A percentile compares a stretch with the other conserved stretches of the same genome.
Conservation (phyloP, 192 early-diverging fungal genomes). For the Endogone sp. region DNA sequence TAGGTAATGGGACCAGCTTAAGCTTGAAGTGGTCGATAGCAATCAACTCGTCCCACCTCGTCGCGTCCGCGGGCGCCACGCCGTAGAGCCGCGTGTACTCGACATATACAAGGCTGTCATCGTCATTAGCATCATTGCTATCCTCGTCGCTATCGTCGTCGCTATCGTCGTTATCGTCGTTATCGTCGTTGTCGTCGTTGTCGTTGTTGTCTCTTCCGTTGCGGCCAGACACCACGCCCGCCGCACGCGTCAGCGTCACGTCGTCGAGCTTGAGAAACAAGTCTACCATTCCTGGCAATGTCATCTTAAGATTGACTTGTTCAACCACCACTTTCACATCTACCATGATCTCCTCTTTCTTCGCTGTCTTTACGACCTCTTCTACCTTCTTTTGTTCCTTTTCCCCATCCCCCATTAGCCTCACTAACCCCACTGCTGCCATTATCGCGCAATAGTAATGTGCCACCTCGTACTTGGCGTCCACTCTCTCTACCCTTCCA, state of each 20-base stretch:
- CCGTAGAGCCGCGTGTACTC: slow-evolving; percentile 14
- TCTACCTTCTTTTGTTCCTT: no score
- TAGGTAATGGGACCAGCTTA: no score
- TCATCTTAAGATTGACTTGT: background rate
- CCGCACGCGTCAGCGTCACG: background rate
- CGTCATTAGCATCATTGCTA: background rate
- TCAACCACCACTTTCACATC: background rate
- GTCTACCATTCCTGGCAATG: slow-evolving; percentile 1
- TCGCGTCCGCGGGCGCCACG: background rate
- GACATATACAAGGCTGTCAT: background rate
- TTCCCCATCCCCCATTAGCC: background rate
- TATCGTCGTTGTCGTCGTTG: no score
- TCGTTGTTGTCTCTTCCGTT: background rate
- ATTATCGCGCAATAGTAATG: background rate
- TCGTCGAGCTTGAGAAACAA: slow-evolving; percentile 1
- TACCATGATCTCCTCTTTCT: background rate
- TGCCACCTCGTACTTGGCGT: background rate
- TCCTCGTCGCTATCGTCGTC: no score
- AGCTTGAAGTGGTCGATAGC: slow-evolving; percentile 26
- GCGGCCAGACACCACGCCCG: no score
- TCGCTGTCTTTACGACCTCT: background rate
- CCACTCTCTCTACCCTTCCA: background rate
- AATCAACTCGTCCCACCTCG: slow-evolving; percentile 33
- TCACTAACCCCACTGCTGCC: background rate
- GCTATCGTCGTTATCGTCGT: no score